A percentile compares a stretch with the other conserved stretches of the same genome.
These are phyloP conservation scores for Mortierella sp. DNA, from an alignment of 371 early-diverging fungal species.

Conservation along the genomic window DNA sequence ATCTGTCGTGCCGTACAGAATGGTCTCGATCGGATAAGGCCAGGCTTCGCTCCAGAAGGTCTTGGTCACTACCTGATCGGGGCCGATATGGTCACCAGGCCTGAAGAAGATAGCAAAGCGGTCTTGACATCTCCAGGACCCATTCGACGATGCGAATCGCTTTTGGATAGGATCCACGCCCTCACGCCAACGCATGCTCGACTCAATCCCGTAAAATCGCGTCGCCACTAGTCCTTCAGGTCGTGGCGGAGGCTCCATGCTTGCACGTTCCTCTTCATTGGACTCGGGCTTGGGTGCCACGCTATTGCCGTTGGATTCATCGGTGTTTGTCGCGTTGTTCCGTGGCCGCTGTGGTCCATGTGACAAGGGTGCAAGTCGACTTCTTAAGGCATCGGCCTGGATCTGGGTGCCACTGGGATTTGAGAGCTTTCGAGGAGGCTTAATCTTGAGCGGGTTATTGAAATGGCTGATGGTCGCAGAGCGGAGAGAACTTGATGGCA, in stretches of 20 bases:
- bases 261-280: constrained; percentile 4
- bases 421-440: constrained; percentile 12
- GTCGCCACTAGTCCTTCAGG: constrained; percentile 38
- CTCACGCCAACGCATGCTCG: constrained; percentile 54
- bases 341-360: not conserved
- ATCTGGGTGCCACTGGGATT: constrained; percentile 1
- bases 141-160: constrained; percentile 46
- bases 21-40: constrained; percentile 52
- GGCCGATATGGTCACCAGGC: constrained; percentile 44
- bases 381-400: constrained; percentile 8
- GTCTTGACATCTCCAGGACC: constrained; percentile 51
- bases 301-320: constrained; percentile 1
- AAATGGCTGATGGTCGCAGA: constrained; percentile 27
- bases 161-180: constrained; percentile 49
- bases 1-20: constrained; percentile 36
- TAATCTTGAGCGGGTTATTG: constrained; percentile 10
- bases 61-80: constrained; percentile 51
- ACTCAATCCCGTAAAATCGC: constrained; percentile 49
- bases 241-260: not conserved
- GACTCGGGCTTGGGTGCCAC: constrained; percentile 10
- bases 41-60: constrained; percentile 55
- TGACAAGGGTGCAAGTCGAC: not conserved
- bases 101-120: constrained; percentile 50
- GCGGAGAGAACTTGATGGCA: constrained; percentile 13
- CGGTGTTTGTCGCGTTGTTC: not conserved